Conservation (phyloP, 2,329 filamentous ascomycete species). For the Cercospora janseana region DNA sequence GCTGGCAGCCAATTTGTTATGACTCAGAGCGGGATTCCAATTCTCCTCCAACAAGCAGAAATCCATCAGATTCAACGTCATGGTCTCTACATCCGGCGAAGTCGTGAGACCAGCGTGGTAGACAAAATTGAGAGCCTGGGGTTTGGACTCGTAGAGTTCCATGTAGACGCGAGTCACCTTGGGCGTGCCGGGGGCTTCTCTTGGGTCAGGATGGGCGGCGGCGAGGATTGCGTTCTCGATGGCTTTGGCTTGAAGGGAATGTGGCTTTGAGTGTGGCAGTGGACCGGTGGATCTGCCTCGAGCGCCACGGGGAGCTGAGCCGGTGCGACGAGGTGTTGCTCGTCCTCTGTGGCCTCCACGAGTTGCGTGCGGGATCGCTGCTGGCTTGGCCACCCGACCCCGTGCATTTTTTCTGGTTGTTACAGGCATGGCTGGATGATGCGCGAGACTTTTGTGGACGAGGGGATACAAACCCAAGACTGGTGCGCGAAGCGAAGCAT, state of each 20-base stretch:
- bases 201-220: neutral
- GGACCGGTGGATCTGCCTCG: no score
- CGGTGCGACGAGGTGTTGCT: no score
- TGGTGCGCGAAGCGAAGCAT: no score
- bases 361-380: no score
- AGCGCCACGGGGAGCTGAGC: no score
- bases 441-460: no score
- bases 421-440: no score
- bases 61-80: conserved; percentile 25
- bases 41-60: conserved; percentile 21
- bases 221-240: neutral
- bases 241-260: neutral
- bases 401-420: no score
- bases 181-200: neutral
- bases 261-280: neutral
- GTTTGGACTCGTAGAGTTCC: conserved; percentile 14
- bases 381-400: no score
- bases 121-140: conserved; percentile 19
- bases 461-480: no score
- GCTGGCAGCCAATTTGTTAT: conserved; percentile 20
- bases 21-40: conserved; percentile 20
- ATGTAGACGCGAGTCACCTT: conserved; percentile 17
- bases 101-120: conserved; percentile 14
- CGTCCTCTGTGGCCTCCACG: no score
- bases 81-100: conserved; percentile 16